Evolutionary conservation across 1,139 yeast species (phyloP).

Genomic region (Candida gigantensis): DNA sequence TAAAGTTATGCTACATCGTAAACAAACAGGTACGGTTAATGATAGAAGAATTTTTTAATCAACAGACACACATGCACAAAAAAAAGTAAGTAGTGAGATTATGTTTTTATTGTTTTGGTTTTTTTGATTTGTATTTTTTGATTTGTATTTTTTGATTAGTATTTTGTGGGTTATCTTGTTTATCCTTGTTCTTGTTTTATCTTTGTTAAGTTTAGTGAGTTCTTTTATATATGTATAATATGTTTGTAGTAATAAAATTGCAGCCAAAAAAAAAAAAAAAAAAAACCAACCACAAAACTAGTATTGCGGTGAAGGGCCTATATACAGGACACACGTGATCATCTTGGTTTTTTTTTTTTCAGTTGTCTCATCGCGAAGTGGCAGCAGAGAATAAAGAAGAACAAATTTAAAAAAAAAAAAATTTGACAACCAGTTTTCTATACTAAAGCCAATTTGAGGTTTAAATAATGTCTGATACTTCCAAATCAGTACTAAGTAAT

Average conservation of each 20-base stretch:
- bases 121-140: too few relatives aligned
- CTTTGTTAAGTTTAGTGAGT: not conserved
- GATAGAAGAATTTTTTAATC: conserved; percentile 21
- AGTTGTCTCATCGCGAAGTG: not conserved
- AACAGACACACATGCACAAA: not conserved
- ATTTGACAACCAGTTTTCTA: not conserved
- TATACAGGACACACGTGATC: too few relatives aligned
- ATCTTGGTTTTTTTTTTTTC: not conserved
- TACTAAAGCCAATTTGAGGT: not conserved
- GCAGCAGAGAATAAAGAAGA: not conserved
- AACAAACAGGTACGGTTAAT: conserved; percentile 21
- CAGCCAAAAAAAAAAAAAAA: conserved; percentile 4
- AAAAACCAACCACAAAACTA: too few relatives aligned
- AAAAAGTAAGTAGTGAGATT: too few relatives aligned
- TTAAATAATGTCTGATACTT: conserved; percentile 19
- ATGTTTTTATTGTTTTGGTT: too few relatives aligned
- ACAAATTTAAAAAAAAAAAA: too few relatives aligned
- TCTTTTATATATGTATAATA: not conserved
- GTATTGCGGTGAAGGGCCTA: too few relatives aligned
- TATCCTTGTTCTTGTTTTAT: too few relatives aligned
- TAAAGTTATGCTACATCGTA: conserved; percentile 26
- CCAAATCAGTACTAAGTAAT: conserved; percentile 28
- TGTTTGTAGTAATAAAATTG: not conserved
- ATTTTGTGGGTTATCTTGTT: too few relatives aligned
- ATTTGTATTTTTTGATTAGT: too few relatives aligned